Base-by-base conservation (phyloP, 768 basidiomycete genomes). In the Sporobolomyces pararoseus region DNA sequence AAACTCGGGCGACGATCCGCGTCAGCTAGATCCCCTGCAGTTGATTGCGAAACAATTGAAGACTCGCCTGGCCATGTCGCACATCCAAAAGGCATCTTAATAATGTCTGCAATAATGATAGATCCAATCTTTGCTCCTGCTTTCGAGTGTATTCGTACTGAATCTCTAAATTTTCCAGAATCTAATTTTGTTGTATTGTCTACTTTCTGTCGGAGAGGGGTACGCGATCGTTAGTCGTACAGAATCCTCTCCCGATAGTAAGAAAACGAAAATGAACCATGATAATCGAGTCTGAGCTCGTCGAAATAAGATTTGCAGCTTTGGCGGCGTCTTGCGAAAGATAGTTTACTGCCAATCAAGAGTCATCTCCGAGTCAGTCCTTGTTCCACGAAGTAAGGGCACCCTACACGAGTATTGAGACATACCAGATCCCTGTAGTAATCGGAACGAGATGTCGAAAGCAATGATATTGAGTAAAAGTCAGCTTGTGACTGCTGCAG, bases 171-270 rank as follows among this genome's bases (percentile, higher is more conserved):
- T 7, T 52, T 66, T 10, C 71, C 71, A 0, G 58, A 16, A 10
- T 51, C 66, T 6, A 72, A 63, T 17, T 19, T 57, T 1, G 71
- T 68, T 21, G 63, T 68, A 57, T 65, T 67, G 66, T 72, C 71
- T 42, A 68, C 62, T 9, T 32, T 34, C 70, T 71, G 35, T 25
- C n/a, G n/a, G n/a, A n/a, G n/a, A n/a, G n/a, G n/a, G n/a, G n/a
- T n/a, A n/a, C n/a, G n/a, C n/a, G n/a, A n/a, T n/a, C n/a, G n/a
- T n/a, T n/a, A n/a, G n/a, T 42, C 39, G 17, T 42, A 17, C 10
- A 42, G 39, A 9, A 17, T 9, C 17, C 39, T 17, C 17, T 42
- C 39, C 17, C 39, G 17, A 42, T 42, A 42, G 39, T 42, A 9
- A 42, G 39, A 42, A 9, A 34, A 23, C 34, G 12, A n/a, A 34